phyloP scores from a whole-genome alignment of 2,329 filamentous ascomycete genomes.

The Neofusicoccum cordaticola region DNA sequence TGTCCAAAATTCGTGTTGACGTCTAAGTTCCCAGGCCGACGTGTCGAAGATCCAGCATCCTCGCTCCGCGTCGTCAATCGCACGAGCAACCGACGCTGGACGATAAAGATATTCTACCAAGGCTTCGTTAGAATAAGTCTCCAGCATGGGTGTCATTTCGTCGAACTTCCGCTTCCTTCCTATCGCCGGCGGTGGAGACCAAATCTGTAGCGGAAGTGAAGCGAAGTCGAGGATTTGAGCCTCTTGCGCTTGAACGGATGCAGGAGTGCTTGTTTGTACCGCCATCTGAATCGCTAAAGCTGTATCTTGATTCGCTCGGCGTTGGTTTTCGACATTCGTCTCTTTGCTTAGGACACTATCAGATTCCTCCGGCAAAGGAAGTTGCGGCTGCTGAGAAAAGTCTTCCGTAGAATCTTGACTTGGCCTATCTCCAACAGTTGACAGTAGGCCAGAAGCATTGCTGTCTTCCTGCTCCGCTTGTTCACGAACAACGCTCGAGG shows the following conservation, averaged over 20 bases:
- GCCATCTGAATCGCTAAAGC: background rate
- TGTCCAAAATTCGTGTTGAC: conserved; percentile 58
- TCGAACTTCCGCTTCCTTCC: conserved; percentile 1
- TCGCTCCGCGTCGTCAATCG: conserved; percentile 53
- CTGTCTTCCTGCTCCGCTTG: background rate
- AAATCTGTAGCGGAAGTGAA: conserved; percentile 25
- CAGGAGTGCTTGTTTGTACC: too few relatives aligned
- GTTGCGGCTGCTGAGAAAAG: background rate
- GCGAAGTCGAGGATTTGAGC: conserved; percentile 22
- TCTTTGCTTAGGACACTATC: background rate
- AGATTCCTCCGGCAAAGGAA: background rate
- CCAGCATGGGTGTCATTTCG: background rate
- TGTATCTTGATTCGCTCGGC: background rate
- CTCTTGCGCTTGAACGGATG: background rate
- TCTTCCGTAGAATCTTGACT: background rate
- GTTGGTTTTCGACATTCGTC: too few relatives aligned
- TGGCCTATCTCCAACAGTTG: background rate
- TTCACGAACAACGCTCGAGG: too few relatives aligned
- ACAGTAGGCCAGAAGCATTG: background rate
- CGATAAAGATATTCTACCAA: conserved; percentile 21
- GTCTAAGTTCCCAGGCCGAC: conserved; percentile 49
- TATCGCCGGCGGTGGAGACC: conserved; percentile 25
- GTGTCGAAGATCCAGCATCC: conserved; percentile 74
- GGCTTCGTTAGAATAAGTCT: background rate
- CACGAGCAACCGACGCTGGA: conserved; percentile 15